Percentiles rank a stretch among this genome's conserved stretches.
Evolutionary conservation across 2,329 filamentous ascomycete genomes (phyloP).

Genomic region (Epichloe bromicola): DNA sequence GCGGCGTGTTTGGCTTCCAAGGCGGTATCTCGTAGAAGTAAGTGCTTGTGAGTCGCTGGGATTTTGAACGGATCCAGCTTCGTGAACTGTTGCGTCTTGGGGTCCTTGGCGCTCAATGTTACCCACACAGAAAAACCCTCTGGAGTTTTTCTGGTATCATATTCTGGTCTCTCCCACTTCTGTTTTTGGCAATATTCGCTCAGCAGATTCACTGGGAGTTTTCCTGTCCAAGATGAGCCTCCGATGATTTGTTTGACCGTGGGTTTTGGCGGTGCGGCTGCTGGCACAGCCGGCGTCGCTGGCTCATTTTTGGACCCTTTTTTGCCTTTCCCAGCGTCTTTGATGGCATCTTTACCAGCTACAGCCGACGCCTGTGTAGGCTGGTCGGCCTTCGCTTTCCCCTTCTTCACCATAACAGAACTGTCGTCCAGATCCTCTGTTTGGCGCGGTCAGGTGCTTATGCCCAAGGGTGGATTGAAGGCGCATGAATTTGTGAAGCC

Average conservation of each 20-base stretch:
- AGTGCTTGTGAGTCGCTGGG: slow-evolving; percentile 60
- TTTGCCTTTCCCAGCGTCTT: slow-evolving; percentile 34
- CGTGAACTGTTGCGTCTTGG: slow-evolving; percentile 68
- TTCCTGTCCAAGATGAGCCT: slow-evolving; percentile 93
- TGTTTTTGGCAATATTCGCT: slow-evolving; percentile 93
- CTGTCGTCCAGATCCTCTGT: background rate
- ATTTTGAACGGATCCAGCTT: slow-evolving; percentile 72
- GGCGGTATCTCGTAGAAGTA: slow-evolving; percentile 63
- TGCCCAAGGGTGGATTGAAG: background rate
- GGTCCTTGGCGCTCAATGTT: slow-evolving; percentile 60
- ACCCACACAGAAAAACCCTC: slow-evolving; percentile 73
- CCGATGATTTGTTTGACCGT: slow-evolving; percentile 75
- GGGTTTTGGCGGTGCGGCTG: slow-evolving; percentile 39
- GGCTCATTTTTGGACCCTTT: slow-evolving; percentile 24
- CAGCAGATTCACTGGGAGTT: slow-evolving; percentile 84
- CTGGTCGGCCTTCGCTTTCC: slow-evolving; percentile 35
- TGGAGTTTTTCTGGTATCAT: slow-evolving; percentile 62
- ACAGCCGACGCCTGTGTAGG: slow-evolving; percentile 19
- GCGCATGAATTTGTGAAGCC: background rate
- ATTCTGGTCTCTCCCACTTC: slow-evolving; percentile 90
- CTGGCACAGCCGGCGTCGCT: slow-evolving; percentile 18
- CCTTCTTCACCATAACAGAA: slow-evolving; percentile 36
- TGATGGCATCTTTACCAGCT: slow-evolving; percentile 46
- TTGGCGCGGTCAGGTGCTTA: background rate
- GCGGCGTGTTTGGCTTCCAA: slow-evolving; percentile 90